Base-by-base conservation (phyloP, 257 asterid species). In the Lavandula angustifolia region DNA sequence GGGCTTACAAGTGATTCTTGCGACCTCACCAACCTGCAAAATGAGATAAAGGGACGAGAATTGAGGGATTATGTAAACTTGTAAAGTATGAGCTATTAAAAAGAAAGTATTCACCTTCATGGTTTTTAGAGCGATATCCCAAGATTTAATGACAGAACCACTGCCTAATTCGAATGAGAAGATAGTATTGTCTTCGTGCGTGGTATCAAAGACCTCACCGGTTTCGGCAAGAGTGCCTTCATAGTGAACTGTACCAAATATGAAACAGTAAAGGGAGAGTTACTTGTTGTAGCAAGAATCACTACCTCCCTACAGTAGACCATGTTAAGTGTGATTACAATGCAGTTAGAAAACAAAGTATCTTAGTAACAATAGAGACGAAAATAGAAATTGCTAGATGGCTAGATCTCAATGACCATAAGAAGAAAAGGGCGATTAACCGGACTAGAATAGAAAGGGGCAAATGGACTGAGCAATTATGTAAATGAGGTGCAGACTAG, bases 171-270 rank as follows among this genome's bases (percentile, higher is more conserved):
- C 99, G 73, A 89, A 92, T 57, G 92, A 64, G 87, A 92, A 92
- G 54, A 89, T 79, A 53, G 94, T 84, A 66, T 92, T 92, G 68
- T 92, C 99, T 78, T 92, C 99, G 52, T 77, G 90, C 4, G 99
- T 92, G 42, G 96, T 87, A 79, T 92, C 99, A 73, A 92, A 92
- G 41, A 92, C 87, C 50, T 87, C 96, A 71, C 94, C 97, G 63
- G 97, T 92, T 73, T 87, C 95, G 4, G 89, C 87, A 76, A 89
- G 92, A 67, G 63, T 70, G 64, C 99, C 99, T 78, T 92, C 99
- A 70, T 92, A 92, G 64, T 92, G 96, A 75, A 92, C 99, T 92
- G 87, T 64, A 33, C 58, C 64, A 35, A 73, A 71, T 42, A 47
- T 33, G 33, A 50, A 44, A 47, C 61, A 50, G 47, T 31, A 48